Base-by-base conservation (phyloP, 2,329 filamentous ascomycete species). In the Clarireedia paspali region DNA sequence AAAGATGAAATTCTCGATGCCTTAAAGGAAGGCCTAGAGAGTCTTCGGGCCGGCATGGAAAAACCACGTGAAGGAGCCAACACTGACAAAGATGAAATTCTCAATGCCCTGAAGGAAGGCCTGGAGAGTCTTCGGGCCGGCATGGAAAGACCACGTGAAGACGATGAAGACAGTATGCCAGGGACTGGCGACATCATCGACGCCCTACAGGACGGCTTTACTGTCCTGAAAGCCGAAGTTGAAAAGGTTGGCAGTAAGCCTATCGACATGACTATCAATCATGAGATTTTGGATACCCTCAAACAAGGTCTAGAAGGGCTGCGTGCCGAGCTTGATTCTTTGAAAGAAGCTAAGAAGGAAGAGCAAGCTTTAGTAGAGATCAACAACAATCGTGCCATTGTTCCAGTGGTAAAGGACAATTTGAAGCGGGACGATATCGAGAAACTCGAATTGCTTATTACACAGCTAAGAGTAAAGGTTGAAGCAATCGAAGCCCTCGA, bases 141-240 rank as follows among this genome's bases (percentile, higher is more conserved):
- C 62, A 80, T 96, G 51, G 50, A 57, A 17, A 85, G 60, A 36
- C 62, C 64, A 15, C 60, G 62, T n/a, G 62, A 64, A 20, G 61
- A 57, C 30, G 63, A 64, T 42, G 67, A 69, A 45, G 66, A 63
- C 51, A 55, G 64, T 53, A 47, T 64, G 23, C 66, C 66, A 15
- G 89, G 91, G 61, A 92, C 90, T 0, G 88, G 90, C 51, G 91
- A 96, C 66, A 88, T 96, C 10, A 77, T 97, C 1, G 90, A 96
- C 67, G 88, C 91, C 1, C 77, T 97, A 53, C 91, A 95, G 57
- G 91, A 96, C 69, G 91, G 91, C 2, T 79, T 97, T 6, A 84
- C 88, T 59, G 84, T 86, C 48, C 76, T 97, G 7, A 84, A 88
- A 26, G 76, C 78, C 27, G 87, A 90, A 59, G 86, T 97, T 56